A percentile compares a stretch with the other conserved stretches of the same genome.
These are phyloP conservation scores for Mortierella sp. DNA, from an alignment of 371 early-diverging fungal species.

Conservation along the genomic window DNA sequence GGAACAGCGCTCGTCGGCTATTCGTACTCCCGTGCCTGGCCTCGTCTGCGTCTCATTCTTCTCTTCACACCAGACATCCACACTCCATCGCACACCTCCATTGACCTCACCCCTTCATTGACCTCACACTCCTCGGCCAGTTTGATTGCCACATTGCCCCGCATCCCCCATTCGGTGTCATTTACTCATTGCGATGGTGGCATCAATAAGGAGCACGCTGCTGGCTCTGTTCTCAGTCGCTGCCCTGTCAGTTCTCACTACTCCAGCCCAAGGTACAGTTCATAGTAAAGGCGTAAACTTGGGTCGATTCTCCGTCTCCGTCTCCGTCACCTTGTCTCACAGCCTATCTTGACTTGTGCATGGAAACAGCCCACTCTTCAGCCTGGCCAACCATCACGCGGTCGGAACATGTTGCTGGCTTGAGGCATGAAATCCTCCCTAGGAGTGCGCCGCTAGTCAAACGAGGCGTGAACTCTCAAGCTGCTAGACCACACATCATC, in stretches of 20 bases:
- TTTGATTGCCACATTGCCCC: no score
- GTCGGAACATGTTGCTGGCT: conserved; percentile 29
- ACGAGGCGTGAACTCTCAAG: neutral
- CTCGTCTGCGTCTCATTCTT: no score
- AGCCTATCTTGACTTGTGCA: neutral
- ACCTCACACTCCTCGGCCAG: no score
- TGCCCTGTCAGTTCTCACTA: neutral
- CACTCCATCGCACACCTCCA: no score
- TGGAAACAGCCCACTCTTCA: conserved; percentile 35
- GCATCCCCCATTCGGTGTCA: neutral
- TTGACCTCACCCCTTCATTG: no score
- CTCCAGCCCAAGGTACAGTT: conserved; percentile 1
- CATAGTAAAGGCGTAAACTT: no score
- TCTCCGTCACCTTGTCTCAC: neutral
- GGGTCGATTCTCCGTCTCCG: no score
- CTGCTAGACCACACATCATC: conserved; percentile 6
- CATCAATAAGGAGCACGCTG: conserved; percentile 14
- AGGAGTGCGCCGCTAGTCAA: conserved; percentile 7
- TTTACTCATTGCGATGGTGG: conserved; percentile 6
- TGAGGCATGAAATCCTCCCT: conserved; percentile 44
- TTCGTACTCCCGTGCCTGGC: no score
- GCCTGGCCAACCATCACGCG: conserved; percentile 39
- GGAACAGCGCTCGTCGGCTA: no score
- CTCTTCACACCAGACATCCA: no score
- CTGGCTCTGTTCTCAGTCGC: conserved; percentile 16